Conservation (phyloP, 768 basidiomycete genomes). For the Cantharellus anzutake region DNA sequence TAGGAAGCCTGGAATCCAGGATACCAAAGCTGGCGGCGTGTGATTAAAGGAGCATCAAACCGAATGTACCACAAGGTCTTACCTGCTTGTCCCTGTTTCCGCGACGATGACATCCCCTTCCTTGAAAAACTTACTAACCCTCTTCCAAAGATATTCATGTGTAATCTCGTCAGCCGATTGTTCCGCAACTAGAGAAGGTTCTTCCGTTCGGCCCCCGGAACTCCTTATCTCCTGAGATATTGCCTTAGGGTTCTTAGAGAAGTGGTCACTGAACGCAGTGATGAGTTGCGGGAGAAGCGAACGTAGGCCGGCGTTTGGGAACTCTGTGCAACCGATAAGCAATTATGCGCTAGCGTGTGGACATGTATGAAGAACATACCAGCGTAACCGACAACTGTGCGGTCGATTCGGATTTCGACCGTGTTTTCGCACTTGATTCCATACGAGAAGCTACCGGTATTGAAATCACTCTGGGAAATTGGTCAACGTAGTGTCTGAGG, state of each 20-base stretch:
- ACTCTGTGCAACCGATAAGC: conserved; percentile 14
- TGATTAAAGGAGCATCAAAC: conserved; percentile 13
- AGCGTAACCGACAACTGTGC: conserved; percentile 46
- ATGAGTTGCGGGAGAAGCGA: conserved; percentile 24
- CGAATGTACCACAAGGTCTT: background rate
- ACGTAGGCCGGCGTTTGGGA: conserved; percentile 56
- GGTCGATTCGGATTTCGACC: conserved; percentile 64
- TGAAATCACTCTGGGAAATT: conserved; percentile 38
- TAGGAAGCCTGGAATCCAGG: conserved; percentile 59
- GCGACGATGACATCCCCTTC: conserved; percentile 60
- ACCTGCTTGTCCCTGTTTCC: conserved; percentile 45
- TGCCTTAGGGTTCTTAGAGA: background rate
- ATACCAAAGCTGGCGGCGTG: conserved; percentile 51
- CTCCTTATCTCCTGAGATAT: conserved; percentile 21
- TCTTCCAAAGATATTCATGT: conserved; percentile 75
- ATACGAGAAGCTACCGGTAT: conserved; percentile 76
- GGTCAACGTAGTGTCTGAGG: background rate
- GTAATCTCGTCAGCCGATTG: conserved; percentile 26
- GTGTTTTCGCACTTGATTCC: conserved; percentile 37
- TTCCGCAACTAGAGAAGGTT: conserved; percentile 8
- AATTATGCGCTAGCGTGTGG: background rate
- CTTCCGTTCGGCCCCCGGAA: conserved; percentile 31
- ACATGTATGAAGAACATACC: background rate
- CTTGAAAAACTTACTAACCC: conserved; percentile 50
- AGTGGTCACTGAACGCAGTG: conserved; percentile 39